Evolutionary conservation across 2,329 filamentous ascomycete genomes (phyloP).

Genomic region (Chrysoporthe puriensis): DNA sequence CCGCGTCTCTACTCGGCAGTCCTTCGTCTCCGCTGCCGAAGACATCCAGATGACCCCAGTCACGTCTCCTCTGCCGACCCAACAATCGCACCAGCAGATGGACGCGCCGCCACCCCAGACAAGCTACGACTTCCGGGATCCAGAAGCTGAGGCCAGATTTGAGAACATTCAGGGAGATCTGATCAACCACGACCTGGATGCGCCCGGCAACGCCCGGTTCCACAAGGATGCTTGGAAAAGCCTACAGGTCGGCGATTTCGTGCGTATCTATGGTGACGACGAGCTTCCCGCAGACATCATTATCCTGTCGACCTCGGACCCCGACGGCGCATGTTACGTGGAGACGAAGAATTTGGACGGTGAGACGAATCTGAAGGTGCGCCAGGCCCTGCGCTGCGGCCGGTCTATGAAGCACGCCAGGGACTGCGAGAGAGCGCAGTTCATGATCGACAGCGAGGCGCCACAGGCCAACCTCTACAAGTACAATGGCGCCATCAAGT

Average conservation of each 20-base stretch:
- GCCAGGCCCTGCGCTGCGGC: slow-evolving; percentile 86
- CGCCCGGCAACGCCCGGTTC: slow-evolving; percentile 77
- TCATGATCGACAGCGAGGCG: slow-evolving; percentile 85
- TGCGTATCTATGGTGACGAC: slow-evolving; percentile 95
- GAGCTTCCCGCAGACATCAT: slow-evolving; percentile 93
- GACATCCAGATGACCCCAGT: slow-evolving; percentile 97
- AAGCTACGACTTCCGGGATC: slow-evolving; percentile 38
- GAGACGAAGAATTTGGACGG: slow-evolving; percentile 98
- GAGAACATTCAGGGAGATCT: slow-evolving; percentile 59
- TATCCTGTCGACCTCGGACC: slow-evolving; percentile 88
- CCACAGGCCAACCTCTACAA: slow-evolving; percentile 94
- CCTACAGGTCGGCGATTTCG: slow-evolving; percentile 91
- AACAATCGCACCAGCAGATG: slow-evolving; percentile 38
- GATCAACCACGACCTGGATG: slow-evolving; percentile 70
- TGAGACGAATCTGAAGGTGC: slow-evolving; percentile 96
- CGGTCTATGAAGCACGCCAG: slow-evolving; percentile 82
- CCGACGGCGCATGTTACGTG: slow-evolving; percentile 93
- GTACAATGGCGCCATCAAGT: slow-evolving; percentile 87
- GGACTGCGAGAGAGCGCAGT: slow-evolving; percentile 89
- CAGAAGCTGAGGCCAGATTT: slow-evolving; percentile 44
- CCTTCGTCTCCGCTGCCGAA: slow-evolving; percentile 60
- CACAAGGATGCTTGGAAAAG: slow-evolving; percentile 96
- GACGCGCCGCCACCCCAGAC: slow-evolving; percentile 38
- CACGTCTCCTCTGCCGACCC: slow-evolving; percentile 70
- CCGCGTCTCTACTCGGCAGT: slow-evolving; percentile 53